Evolutionary conservation across 208 protist species (phyloP).

Genomic region (Trypanosoma grayi): DNA sequence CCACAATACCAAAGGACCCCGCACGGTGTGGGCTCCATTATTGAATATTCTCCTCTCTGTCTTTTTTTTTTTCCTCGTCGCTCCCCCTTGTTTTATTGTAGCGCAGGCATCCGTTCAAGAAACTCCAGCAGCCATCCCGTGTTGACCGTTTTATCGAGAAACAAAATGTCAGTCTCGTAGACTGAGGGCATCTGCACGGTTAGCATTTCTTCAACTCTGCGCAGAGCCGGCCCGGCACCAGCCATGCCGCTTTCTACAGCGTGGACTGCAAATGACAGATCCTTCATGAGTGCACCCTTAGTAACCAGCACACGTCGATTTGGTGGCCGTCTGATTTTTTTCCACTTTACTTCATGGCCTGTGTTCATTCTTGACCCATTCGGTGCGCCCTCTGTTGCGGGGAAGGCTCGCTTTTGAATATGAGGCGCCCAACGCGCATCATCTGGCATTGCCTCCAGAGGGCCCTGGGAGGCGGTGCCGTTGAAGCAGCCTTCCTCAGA

Average conservation of each 20-base stretch:
- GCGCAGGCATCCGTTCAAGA: conserved; percentile 21
- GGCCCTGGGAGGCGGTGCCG: background rate
- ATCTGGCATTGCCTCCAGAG: conserved; percentile 23
- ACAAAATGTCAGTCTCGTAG: conserved; percentile 28
- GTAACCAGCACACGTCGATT: conserved; percentile 19
- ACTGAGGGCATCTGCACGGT: conserved; percentile 18
- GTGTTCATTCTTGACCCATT: background rate
- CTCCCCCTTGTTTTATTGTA: background rate
- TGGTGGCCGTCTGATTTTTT: conserved; percentile 13
- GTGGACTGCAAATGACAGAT: conserved; percentile 7
- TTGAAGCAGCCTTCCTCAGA: background rate
- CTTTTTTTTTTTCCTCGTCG: conserved; percentile 1
- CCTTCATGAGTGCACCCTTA: conserved; percentile 3
- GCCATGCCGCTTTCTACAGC: background rate
- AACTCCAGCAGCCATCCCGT: conserved; percentile 24
- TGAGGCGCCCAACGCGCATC: conserved; percentile 19
- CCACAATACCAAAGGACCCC: no score
- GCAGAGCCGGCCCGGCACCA: background rate
- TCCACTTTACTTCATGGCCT: conserved; percentile 3
- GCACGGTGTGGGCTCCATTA: background rate
- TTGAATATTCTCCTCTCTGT: background rate
- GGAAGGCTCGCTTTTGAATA: background rate
- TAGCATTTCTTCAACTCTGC: conserved; percentile 18
- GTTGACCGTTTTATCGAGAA: conserved; percentile 13
- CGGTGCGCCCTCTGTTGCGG: background rate